Evolutionary conservation across 805 yeast species (phyloP), one percentile per base, ranked within the genome.

Genomic region (Sporopachydermia lactativora): DNA sequence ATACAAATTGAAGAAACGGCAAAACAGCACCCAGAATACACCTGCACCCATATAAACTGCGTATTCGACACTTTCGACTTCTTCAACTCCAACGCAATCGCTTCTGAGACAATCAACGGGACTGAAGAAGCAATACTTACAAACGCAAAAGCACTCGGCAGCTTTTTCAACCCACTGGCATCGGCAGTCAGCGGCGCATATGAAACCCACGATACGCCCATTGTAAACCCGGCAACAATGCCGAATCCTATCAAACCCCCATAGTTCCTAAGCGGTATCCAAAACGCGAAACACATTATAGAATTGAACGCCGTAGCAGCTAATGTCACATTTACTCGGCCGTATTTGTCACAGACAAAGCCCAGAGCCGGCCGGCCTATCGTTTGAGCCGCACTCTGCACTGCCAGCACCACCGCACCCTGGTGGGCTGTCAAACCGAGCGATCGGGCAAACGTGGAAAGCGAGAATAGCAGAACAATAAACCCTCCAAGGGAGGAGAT

Each of bases 291-390:
- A 19, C 60, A 47, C n/a, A 70, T 45, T 0, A 71, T 47, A 2
- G 62, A 54, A 18, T 66, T 45, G 3, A 68, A 43, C 1, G 49
- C 15, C 1, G 70, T 61, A 4, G 60, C 47, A 3, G 57, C 19
- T 6, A 65, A 55, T 3, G 75, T 62, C 14, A 64, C 54, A 46
- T 72, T 72, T 3, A 67, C 55, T 44, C 73, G 57, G 1, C 78
- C 78, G 38, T 54, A 50, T 35, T 52, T 55, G 42, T 70, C 75
- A 41, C 71, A 67, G 1, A 58, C 19, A 2, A 59, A 45, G 1
- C 77, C 78, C 50, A 70, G 61, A 8, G 51, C 5, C 2, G 75
- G 73, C 49, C 78, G 58, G 4, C 77, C 77, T 13, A 70, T 44
- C 4, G 62, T 55, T 49, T 72, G 77, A 0, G 65, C 61, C 5